Evolutionary conservation across 2,329 filamentous ascomycete genomes (phyloP), one percentile per base, ranked within the genome.

Genomic region (Claviceps spartinae): DNA sequence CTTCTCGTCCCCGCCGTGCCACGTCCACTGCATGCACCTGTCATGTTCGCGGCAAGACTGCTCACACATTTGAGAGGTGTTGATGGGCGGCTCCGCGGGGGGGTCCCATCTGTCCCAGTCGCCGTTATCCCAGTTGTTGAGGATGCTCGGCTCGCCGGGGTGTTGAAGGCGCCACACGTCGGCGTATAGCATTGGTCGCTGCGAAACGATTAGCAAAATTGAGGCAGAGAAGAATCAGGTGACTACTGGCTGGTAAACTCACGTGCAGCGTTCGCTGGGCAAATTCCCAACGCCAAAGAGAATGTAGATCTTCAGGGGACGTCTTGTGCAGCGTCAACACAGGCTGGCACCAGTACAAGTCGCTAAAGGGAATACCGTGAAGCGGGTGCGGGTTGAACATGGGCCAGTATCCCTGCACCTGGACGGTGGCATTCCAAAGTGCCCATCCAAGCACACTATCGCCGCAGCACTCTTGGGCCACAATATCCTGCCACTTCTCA

Each of bases 321-420:
- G 79, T 70, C 58, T 78, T 75, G 58, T 78, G 76, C 72, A 79
- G 76, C 1, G 76, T 77, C 46, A 79, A 60, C 14, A 77, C 68
- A 3, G 76, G 76, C 58, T 78, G 72, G 55, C 77, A 79, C 76
- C 77, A 80, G 55, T 77, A 73, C 11, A 63, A 65, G 4, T 65
- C 65, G 2, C 71, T 69, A 54, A 70, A 78, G 3, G 73, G 72
- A 36, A 79, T 60, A 16, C 72, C 75, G 36, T 66, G 71, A 4
- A 74, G 74, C 58, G 77, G 77, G 56, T 79, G 74, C 53, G 74
- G 75, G 55, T 79, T 77, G 58, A 79, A 70, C 71, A 78, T 74
- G n/a, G 77, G 77, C 58, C 70, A 71, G 3, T 67, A 65, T 48
- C 73, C 66, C 44, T 64, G 66, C 26, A 79, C 62, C 48, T 67